Evolutionary conservation across 192 early-diverging fungal genomes (phyloP), one percentile per base, ranked within the genome.

Genomic region (Entrophospora sp.): DNA sequence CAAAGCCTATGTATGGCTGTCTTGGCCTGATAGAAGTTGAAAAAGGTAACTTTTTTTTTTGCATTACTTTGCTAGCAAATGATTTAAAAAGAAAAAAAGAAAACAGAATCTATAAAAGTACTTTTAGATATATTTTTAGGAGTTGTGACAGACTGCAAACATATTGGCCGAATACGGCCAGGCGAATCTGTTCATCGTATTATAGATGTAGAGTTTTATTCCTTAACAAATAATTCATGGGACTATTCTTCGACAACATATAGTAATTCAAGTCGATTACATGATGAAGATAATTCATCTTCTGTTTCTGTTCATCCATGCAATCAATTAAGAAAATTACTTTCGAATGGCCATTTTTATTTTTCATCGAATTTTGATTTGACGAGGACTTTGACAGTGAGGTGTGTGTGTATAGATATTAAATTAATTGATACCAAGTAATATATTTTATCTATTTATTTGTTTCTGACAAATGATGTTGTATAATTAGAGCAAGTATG

Each of bases 331-430:
- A 80, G 82, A 60, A 85, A 90, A 63, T 83, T 95, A 43, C 75
- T 99, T 14, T 86, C 84, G 43, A 84, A 82, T 63, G 94, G 94
- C 16, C 87, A 85, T 3, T 99, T 99, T 70, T 99, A 91, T 75
- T 99, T 94, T 73, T 89, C 91, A 5, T 85, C 89, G 0, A 82
- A 82, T 38, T 88, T 90, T 58, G 97, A 99, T 69, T 75, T 99
- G 36, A 95, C 95, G 1, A 85, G 89, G 24, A 85, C 83, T 4
- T 66, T 85, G 8, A 91, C 93, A 75, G 74, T 79, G 51, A 84
- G 89, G 76, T 75, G 79, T 45, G 52, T 42, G 18, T 51, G n/a
- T 34, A 34, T 31, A 42, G 13, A 9, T 18, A 14, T 53, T 64
- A 4, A 48, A 71, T 22, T 43, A 73, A 10, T 66, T 24, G 20